These are phyloP conservation scores for Leishmania lainsoni DNA, from an alignment of 208 protist species.

Conservation along the genomic window DNA sequence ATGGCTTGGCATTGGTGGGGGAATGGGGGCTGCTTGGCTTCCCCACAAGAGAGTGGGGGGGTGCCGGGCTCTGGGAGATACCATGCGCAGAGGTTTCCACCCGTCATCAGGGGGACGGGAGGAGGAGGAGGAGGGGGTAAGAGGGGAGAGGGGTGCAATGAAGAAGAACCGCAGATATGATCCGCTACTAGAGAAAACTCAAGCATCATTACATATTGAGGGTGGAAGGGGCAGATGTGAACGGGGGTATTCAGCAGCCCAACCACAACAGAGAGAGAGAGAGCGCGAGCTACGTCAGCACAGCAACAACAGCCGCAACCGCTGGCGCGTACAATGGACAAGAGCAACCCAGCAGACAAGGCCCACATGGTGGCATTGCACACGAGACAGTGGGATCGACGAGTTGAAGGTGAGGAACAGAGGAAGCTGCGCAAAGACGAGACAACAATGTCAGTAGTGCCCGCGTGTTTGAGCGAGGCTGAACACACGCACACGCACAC, in stretches of 20 bases:
- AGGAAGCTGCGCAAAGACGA: background rate
- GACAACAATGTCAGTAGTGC: slow-evolving; percentile 15
- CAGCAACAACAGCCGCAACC: background rate
- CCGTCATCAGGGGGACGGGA: too few species aligned
- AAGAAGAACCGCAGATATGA: too few species aligned
- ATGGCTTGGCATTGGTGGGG: background rate
- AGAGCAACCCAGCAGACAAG: background rate
- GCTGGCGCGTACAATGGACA: background rate
- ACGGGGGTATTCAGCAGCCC: too few species aligned
- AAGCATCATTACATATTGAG: too few species aligned
- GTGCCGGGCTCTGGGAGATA: too few species aligned
- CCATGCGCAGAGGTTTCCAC: too few species aligned
- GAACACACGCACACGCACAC: background rate
- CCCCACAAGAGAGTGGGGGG: too few species aligned
- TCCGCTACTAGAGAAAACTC: too few species aligned
- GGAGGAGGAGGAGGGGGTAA: too few species aligned
- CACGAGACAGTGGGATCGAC: slow-evolving; percentile 1
- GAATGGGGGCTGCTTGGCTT: too few species aligned
- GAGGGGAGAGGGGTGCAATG: too few species aligned
- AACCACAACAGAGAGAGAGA: background rate
- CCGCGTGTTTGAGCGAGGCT: background rate
- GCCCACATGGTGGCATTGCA: background rate
- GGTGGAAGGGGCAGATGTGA: too few species aligned
- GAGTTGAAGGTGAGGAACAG: slow-evolving; percentile 2
- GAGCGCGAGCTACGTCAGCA: background rate